A percentile compares a stretch with the other conserved stretches of the same genome.
These are phyloP conservation scores for Hemileccinum impolitum DNA, from an alignment of 768 basidiomycete genomes.

Conservation along the genomic window DNA sequence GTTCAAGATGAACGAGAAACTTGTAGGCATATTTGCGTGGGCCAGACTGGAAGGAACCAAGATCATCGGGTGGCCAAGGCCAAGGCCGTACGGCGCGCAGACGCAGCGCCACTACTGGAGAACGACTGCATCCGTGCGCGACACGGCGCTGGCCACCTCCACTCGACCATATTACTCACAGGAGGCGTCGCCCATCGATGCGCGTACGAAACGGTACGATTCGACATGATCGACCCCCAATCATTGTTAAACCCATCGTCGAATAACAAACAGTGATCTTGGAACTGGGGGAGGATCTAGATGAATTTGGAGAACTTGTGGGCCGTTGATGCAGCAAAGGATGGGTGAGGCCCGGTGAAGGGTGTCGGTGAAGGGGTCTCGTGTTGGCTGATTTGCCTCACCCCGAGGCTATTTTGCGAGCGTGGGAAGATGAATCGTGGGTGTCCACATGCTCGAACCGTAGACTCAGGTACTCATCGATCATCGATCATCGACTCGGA, in stretches of 20 bases:
- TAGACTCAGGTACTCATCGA: no score
- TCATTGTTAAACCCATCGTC: not conserved
- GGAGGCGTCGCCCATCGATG: not conserved
- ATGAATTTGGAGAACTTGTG: not conserved
- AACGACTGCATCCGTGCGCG: slow-evolving; percentile 4
- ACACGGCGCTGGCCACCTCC: not conserved
- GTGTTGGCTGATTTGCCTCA: not conserved
- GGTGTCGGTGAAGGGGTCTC: not conserved
- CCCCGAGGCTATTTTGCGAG: not conserved
- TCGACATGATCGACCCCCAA: not conserved
- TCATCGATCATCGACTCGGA: no score
- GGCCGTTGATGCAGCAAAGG: not conserved
- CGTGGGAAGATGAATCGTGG: not conserved
- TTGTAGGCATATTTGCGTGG: no score
- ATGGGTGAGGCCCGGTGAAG: not conserved
- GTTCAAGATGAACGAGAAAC: no score
- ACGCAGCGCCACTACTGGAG: slow-evolving; percentile 12
- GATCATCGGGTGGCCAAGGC: not conserved
- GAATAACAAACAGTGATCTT: not conserved
- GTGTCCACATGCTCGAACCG: no score
- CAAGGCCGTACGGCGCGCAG: not conserved
- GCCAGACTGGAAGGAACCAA: no score
- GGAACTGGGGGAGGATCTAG: not conserved
- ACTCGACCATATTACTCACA: not conserved
- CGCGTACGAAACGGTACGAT: no score